These are phyloP conservation scores for Talaromyces wortmannii DNA, from an alignment of 495 filamentous ascomycete genomes.

Conservation along the genomic window DNA sequence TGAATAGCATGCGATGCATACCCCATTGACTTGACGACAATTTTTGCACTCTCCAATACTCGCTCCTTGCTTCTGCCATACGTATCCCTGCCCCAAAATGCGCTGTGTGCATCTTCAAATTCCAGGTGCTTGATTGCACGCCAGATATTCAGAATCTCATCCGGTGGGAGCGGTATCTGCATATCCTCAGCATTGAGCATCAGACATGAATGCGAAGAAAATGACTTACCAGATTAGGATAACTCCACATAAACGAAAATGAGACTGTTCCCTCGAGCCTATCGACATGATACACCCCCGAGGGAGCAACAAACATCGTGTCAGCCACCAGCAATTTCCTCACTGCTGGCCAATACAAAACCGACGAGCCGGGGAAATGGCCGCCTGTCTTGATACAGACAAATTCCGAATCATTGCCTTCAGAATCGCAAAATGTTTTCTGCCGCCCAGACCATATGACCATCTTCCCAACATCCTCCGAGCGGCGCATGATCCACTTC, in stretches of 20 bases:
- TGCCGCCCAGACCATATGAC: slow-evolving; percentile 1
- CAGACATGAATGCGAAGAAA: neutral
- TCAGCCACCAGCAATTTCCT: slow-evolving; percentile 62
- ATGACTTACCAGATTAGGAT: slow-evolving; percentile 60
- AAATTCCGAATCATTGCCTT: slow-evolving; percentile 43
- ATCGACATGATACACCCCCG: slow-evolving; percentile 45
- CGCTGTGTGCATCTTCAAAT: slow-evolving; percentile 60
- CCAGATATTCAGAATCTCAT: slow-evolving; percentile 38
- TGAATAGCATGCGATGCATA: slow-evolving; percentile 36
- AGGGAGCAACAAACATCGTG: slow-evolving; percentile 60
- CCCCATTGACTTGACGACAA: slow-evolving; percentile 54
- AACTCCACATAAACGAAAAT: slow-evolving; percentile 72
- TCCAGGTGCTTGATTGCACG: slow-evolving; percentile 37
- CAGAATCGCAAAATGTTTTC: slow-evolving; percentile 7
- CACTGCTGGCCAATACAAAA: slow-evolving; percentile 45
- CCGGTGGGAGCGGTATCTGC: slow-evolving; percentile 51
- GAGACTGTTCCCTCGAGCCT: slow-evolving; percentile 50
- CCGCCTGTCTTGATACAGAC: slow-evolving; percentile 63
- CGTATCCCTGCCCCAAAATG: slow-evolving; percentile 55
- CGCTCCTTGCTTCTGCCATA: slow-evolving; percentile 50
- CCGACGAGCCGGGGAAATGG: slow-evolving; percentile 66
- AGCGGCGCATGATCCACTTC: slow-evolving; percentile 45
- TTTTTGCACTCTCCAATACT: slow-evolving; percentile 69
- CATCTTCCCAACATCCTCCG: slow-evolving; percentile 10
- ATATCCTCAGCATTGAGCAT: neutral